Base-by-base conservation (phyloP, 306 rosid species). In the Malus sieversii region DNA sequence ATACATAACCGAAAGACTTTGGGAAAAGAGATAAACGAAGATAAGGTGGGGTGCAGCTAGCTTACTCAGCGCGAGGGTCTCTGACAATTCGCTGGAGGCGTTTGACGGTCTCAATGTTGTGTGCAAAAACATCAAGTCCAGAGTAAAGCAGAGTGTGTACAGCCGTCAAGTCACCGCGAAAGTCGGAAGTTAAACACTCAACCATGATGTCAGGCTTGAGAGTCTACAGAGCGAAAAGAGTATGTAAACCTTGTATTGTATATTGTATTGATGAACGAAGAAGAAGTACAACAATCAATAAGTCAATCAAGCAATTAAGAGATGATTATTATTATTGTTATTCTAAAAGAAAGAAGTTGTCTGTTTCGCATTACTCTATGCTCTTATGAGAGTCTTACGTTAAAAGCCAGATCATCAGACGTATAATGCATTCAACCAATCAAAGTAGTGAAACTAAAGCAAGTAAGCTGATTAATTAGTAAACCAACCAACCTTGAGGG, bases 41-140 rank as follows among this genome's bases (percentile, higher is more conserved):
- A 77, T 77, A 30, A 68, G 19, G 7, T 30, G 71, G 33, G 71
- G 33, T 74, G 81, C 42, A 73, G 68, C 93, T 87, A 73, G 68
- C 93, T 87, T 72, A 94, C 98, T 97, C 98, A 63, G 98, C 98
- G 72, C 97, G 90, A 53, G 98, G 97, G 82, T 95, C 98, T 82
- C 98, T 87, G 40, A 95, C 98, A 80, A 95, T 86, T 80, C 97
- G 81, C 75, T 95, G 98, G 46, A 95, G 98, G 65, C 96, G 90
- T 85, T 90, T 95, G 65, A 95, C 98, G 35, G 98, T 95, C 85
- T 95, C 98, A 74, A 92, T 62, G 75, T 95, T 95, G 85, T 95
- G 98, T 27, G 98, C 97, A 87, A 95, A 95, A 59, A 92, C 98
- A 79, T 95, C 98, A 83, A 95, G 87, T 63, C 96, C 97, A 19